phyloP scores from a whole-genome alignment of 129 eudicot genomes.

The Ambrosia trifida region DNA sequence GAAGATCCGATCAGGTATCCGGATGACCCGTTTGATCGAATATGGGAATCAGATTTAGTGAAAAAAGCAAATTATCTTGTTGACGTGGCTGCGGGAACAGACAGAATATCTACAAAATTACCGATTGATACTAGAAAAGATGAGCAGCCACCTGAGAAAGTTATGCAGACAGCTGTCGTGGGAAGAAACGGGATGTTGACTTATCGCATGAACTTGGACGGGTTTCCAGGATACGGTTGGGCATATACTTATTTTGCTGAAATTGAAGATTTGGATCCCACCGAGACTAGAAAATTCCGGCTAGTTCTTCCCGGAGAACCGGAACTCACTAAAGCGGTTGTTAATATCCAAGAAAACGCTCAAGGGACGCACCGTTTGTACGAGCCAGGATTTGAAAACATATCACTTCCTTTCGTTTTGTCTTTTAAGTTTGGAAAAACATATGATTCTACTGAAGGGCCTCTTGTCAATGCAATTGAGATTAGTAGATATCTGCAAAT shows the following conservation, averaged over 20 bases:
- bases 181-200: conserved; percentile 82
- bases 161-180: conserved; percentile 97
- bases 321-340: conserved; percentile 63
- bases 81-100: conserved; percentile 93
- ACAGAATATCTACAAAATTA: conserved; percentile 58
- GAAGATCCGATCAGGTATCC: conserved; percentile 92
- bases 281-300: conserved; percentile 66
- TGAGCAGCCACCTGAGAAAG: conserved; percentile 86
- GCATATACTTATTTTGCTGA: conserved; percentile 91
- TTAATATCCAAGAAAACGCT: conserved; percentile 91
- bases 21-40: conserved; percentile 94
- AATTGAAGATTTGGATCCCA: conserved; percentile 62
- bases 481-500: conserved; percentile 69
- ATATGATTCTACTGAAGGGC: conserved; percentile 80
- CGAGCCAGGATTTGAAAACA: conserved; percentile 78
- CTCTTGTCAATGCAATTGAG: conserved; percentile 95
- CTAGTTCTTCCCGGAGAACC: conserved; percentile 63
- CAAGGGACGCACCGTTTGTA: conserved; percentile 77
- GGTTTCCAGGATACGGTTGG: conserved; percentile 98
- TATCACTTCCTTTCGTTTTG: conserved; percentile 80
- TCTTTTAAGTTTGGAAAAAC: conserved; percentile 74
- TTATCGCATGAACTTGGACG: conserved; percentile 87
- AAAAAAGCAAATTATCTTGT: conserved; percentile 92
- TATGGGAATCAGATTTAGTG: conserved; percentile 84
- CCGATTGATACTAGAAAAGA: conserved; percentile 55